Evolutionary conservation across 805 yeast genomes (phyloP), one percentile per base, ranked within the genome.

Genomic region (Priceomyces melissophilus): DNA sequence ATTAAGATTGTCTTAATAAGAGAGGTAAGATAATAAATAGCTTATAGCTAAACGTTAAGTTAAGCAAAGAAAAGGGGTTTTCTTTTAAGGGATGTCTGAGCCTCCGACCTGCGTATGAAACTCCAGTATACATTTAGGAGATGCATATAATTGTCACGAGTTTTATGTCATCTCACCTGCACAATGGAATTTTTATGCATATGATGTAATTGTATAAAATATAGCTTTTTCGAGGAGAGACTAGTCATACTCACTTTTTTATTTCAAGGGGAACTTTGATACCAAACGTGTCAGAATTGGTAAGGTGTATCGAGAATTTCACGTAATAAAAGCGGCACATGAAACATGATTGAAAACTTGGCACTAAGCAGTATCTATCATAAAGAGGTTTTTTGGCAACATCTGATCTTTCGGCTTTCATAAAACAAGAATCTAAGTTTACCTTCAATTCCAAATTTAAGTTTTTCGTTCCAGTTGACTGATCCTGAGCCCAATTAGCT

Each of bases 321-420:
- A 67, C 37, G 39, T 63, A 63, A 45, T 68, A 68, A 30, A 63
- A 33, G 30, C 73, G 47, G 1, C 58, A 54, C 43, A 62, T 33
- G 35, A 50, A 47, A 43, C 73, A 67, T 25, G 58, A 52, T 43
- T 68, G 73, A 50, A 68, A 68, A 39, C 58, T 56, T 11, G 73
- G 73, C 23, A 65, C 65, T 31, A 68, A 50, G 31, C 56, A 53
- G 38, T 57, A 63, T 13, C 44, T 38, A 37, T 66, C 63, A 27
- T 44, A 61, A 34, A 27, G n/a, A 26, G 17, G 17, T 9, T 9
- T 10, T 4, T 11, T 25, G 14, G 14, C 10, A 12, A 14, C 4
- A 9, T 37, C 16, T 29, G 33, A 14, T 13, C 26, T 17, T 38
- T 29, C 36, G 6, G 36, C 41, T 29, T 38, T 38, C 12, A 38